Evolutionary conservation across 306 rosid species (phyloP), one percentile per base, ranked within the genome.

Genomic region (Purshia tridentata): DNA sequence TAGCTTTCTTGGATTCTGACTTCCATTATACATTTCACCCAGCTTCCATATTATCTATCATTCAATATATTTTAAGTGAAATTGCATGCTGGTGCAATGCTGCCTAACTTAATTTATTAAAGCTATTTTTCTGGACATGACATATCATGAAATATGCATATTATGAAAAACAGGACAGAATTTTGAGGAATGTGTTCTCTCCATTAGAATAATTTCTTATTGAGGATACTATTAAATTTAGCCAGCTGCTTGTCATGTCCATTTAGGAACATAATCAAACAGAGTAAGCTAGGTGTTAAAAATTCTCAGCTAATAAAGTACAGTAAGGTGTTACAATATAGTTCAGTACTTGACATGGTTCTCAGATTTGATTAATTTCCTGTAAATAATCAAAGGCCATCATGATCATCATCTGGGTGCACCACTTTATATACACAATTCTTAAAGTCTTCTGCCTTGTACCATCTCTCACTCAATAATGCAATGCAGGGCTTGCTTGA

Each of bases 61-160:
- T 51, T 44, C 23, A 35, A 13, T 51, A 15, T 9, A 18, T 8
- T 48, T 65, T 71, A 44, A 53, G 58, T 44, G 39, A 7, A 51
- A 66, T 29, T 37, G 65, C 65, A 79, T 52, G 52, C 35, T 71
- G 58, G 37, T 47, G 10, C 46, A 51, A 74, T 86, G 89, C 81
- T 59, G 67, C 88, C 87, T 53, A 83, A 72, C 86, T 62, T 50
- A 54, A 39, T 52, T 52, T 54, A 22, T 23, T 56, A 68, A 63
- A 47, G 61, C 75, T n/a, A n/a, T n/a, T n/a, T n/a, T n/a, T n/a
- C n/a, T n/a, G n/a, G n/a, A n/a, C 12, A 20, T 39, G 42, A 49
- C 46, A 67, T 48, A 18, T 55, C 54, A 16, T n/a, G n/a, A n/a
- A n/a, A n/a, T n/a, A n/a, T 53, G 63, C 53, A 41, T 29, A 29